These are phyloP conservation scores for Zygoascus flipseniorum DNA, from an alignment of 805 yeast species.

Conservation along the genomic window DNA sequence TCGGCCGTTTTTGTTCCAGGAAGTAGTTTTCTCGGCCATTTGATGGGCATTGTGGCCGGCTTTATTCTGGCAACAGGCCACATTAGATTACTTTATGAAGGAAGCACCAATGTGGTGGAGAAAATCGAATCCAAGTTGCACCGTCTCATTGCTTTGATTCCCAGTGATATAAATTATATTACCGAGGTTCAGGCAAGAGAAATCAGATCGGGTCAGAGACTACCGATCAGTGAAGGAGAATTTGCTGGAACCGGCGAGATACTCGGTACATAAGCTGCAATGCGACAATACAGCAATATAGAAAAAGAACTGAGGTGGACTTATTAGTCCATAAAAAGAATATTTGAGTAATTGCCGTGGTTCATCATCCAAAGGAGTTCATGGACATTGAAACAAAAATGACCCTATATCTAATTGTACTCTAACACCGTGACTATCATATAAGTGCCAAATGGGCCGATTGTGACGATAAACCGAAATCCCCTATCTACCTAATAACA, in stretches of 20 bases:
- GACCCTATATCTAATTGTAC: no score
- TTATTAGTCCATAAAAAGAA: no score
- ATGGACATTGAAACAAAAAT: no score
- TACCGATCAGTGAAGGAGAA: background rate
- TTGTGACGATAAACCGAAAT: no score
- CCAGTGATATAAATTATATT: constrained; percentile 45
- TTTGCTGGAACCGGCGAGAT: background rate
- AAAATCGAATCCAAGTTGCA: constrained; percentile 54
- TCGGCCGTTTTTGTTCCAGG: constrained; percentile 50
- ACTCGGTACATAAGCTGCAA: background rate
- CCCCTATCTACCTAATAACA: no score
- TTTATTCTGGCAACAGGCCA: constrained; percentile 47
- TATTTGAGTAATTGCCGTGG: no score
- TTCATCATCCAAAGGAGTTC: no score
- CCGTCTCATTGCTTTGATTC: constrained; percentile 43
- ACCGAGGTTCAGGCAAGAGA: constrained; percentile 52
- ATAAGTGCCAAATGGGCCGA: no score
- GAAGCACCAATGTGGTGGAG: constrained; percentile 48
- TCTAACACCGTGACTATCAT: no score
- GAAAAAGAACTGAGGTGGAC: no score
- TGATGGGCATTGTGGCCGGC: constrained; percentile 60
- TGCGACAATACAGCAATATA: no score
- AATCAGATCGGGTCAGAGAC: constrained; percentile 11
- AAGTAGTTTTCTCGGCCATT: constrained; percentile 67
- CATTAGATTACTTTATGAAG: constrained; percentile 48